Evolutionary conservation across 129 eudicot genomes (phyloP).

Genomic region (Helichrysum umbraculigerum): DNA sequence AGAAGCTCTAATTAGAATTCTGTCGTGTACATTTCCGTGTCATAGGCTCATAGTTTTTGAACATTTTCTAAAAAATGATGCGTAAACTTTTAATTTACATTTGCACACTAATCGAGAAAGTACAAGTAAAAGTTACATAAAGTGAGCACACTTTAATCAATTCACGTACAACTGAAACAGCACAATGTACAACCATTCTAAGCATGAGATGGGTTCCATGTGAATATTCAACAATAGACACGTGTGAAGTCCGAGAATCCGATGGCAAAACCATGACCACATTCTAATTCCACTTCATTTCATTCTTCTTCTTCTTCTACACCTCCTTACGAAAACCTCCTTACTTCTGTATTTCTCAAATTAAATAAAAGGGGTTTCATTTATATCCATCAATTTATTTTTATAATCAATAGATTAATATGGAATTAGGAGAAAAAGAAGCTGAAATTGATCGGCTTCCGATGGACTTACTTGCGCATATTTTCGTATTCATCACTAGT

Average conservation of each 20-base stretch:
- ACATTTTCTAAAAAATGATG: too few species aligned
- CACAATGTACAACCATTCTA: constrained; percentile 16
- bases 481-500: constrained; percentile 66
- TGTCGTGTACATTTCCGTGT: too few species aligned
- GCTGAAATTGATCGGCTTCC: constrained; percentile 80
- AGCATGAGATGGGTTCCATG: constrained; percentile 26
- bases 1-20: too few species aligned
- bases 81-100: background rate
- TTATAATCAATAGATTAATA: background rate
- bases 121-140: constrained; percentile 35
- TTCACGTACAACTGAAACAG: background rate
- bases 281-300: constrained; percentile 8
- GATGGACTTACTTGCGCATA: constrained; percentile 76
- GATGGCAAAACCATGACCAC: constrained; percentile 40
- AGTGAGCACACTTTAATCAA: constrained; percentile 29
- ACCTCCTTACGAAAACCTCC: constrained; percentile 27
- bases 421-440: constrained; percentile 37
- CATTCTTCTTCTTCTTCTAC: constrained; percentile 24
- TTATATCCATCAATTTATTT: background rate
- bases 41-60: too few species aligned
- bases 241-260: constrained; percentile 31
- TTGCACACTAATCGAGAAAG: background rate
- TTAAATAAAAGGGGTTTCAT: background rate
- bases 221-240: constrained; percentile 32
- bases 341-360: constrained; percentile 4